Evolutionary conservation across 1,139 yeast species (phyloP).

Genomic region (Hyphopichia wangnamkhiaoensis): DNA sequence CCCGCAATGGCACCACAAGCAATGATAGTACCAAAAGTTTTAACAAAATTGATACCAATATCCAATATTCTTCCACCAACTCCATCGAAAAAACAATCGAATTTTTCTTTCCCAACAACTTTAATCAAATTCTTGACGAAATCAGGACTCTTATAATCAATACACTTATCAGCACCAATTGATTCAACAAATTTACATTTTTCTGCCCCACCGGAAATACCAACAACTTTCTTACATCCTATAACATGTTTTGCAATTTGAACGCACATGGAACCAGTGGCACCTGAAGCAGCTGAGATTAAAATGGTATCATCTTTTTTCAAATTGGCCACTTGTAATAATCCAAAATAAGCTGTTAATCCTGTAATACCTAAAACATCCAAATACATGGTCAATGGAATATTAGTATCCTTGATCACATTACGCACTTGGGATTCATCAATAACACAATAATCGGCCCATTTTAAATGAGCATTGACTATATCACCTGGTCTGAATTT

Average conservation of each 20-base stretch:
- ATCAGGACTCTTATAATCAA: constrained; percentile 21
- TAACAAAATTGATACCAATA: constrained; percentile 17
- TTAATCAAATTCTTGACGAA: constrained; percentile 12
- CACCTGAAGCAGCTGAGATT: constrained; percentile 35
- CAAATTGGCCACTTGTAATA: constrained; percentile 24
- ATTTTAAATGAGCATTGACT: constrained; percentile 33
- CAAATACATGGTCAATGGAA: constrained; percentile 37
- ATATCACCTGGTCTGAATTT: constrained; percentile 46
- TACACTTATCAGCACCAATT: constrained; percentile 31
- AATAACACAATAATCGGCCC: constrained; percentile 44
- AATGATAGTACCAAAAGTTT: constrained; percentile 22
- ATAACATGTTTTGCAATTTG: constrained; percentile 31
- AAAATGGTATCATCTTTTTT: constrained; percentile 27
- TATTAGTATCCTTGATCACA: constrained; percentile 16
- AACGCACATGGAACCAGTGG: constrained; percentile 32
- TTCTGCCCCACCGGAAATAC: constrained; percentile 31
- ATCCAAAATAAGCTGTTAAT: constrained; percentile 31
- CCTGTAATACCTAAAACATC: constrained; percentile 42
- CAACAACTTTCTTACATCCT: constrained; percentile 29
- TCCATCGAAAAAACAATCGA: constrained; percentile 23
- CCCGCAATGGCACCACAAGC: constrained; percentile 36
- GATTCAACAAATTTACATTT: constrained; percentile 31
- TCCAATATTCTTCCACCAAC: constrained; percentile 26
- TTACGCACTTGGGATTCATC: constrained; percentile 12
- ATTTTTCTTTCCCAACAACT: constrained; percentile 17